Evolutionary conservation across 2,329 filamentous ascomycete species (phyloP), one percentile per base, ranked within the genome.

Genomic region (Aureobasidium sp.): DNA sequence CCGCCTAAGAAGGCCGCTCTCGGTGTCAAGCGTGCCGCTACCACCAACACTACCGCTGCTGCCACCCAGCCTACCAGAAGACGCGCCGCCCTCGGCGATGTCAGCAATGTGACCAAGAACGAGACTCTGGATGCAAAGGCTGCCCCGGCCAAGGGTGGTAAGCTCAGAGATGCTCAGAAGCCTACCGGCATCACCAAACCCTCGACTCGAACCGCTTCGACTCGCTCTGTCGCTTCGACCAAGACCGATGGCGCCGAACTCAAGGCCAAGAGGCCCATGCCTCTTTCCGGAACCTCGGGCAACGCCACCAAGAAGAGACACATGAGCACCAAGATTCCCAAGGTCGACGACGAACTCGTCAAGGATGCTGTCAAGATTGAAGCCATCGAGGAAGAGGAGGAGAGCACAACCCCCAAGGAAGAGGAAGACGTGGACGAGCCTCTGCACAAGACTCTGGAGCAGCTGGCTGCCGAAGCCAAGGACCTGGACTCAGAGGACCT

Each of bases 91-190:
- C 79, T 98, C 32, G 90, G 88, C 55, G 93, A 98, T 74, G 86
- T 96, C 62, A 97, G 90, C 80, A 98, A 98, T 73, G 86, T 95
- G 59, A 83, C 83, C 63, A 97, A 96, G 70, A 79, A 79, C 42
- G 86, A 88, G 51, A 76, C 71, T 5, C 74, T 71, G 55, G 66
- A 68, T 44, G 95, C 94, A 78, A 95, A 95, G 77, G 72, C 76
- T 40, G 68, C 75, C 32, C 71, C 71, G 35, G 76, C 75, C 66
- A 84, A 78, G 64, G 64, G 65, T 44, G 64, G 65, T 44, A 56
- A 59, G 34, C 32, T 67, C 30, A 59, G 60, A 32, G 86, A 90
- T 72, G 73, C 73, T 54, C 83, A 83, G 53, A 85, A 90, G 66
- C 83, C 88, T 54, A 86, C 84, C n/a, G 88, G 88, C 56, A 77